Conservation (phyloP, 2,329 filamentous ascomycete genomes). For the Myriosclerotinia duriaeana region DNA sequence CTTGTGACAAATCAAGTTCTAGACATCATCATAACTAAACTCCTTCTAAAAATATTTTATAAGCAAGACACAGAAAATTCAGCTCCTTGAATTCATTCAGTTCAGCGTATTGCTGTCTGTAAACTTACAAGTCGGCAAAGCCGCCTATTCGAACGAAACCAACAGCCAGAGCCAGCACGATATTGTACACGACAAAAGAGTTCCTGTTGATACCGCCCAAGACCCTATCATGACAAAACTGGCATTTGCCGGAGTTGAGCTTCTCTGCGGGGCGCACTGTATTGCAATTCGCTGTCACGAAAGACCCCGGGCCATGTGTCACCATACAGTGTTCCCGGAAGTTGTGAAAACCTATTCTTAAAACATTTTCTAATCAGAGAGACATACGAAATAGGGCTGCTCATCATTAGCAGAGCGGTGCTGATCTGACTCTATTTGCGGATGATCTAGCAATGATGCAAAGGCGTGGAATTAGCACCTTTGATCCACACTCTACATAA, state of each 20-base stretch:
- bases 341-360: not conserved
- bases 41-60: not conserved
- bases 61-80: not conserved
- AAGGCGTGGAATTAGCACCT: not conserved
- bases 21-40: not conserved
- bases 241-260: not conserved
- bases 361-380: not conserved
- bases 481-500: not conserved
- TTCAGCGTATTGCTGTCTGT: not conserved
- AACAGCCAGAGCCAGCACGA: not conserved
- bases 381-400: not conserved
- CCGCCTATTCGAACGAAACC: not conserved
- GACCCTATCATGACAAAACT: not conserved
- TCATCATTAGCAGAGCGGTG: not conserved
- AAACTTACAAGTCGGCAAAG: not conserved
- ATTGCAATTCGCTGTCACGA: not conserved
- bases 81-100: not conserved
- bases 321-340: not conserved
- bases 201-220: not conserved
- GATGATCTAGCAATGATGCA: not conserved
- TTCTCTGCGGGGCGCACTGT: not conserved
- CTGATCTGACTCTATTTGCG: not conserved
- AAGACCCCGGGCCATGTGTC: not conserved
- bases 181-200: not conserved
- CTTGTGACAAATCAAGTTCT: not conserved